Evolutionary conservation across 2,329 filamentous ascomycete genomes (phyloP), one percentile per base, ranked within the genome.

Genomic region (Neonectria hederae): DNA sequence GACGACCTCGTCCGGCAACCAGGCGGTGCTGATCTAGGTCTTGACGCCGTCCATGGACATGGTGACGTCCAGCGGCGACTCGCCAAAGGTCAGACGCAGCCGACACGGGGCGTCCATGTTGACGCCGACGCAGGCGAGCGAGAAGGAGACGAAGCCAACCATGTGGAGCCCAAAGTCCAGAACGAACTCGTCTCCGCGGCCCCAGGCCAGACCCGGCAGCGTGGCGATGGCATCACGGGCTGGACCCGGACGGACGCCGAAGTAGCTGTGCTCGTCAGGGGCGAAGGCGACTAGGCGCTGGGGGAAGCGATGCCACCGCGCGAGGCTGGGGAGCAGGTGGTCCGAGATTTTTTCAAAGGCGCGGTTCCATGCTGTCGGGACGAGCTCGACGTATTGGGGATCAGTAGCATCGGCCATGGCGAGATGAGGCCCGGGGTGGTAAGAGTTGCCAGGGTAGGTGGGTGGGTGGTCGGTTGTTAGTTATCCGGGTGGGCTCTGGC

Each of bases 21-120:
- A 79, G 19, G 73, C 72, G 7, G 76, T 79, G 58, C 77, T 78
- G 63, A 79, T 79, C 76, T 75, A 79, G 7, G 77, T 77, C n/a
- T 78, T 66, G 59, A 76, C 74, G 11, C 67, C 65, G 48, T 77
- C 70, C 67, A 79, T 72, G 40, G 67, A 57, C 57, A 78, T 73
- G 1, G 75, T 77, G n/a, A 80, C 76, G 65, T 80, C 78, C 4
- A 75, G 69, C 0, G 78, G 77, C 13, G 74, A 74, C 59, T 80
- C 77, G 8, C 78, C 78, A 66, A 79, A 79, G 4, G 75, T 77
- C 48, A 80, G 63, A 21, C 75, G 71, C 38, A 80, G 59, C 42
- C 78, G 65, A 8, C 73, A 74, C 19, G 77, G 78, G 5, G 78
- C 76, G 68, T 80, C 78, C 57, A 79, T 74, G 61, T 77, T 56